Evolutionary conservation across 2,329 filamentous ascomycete genomes (phyloP).

Genomic region (Furcasterigmium furcatum): DNA sequence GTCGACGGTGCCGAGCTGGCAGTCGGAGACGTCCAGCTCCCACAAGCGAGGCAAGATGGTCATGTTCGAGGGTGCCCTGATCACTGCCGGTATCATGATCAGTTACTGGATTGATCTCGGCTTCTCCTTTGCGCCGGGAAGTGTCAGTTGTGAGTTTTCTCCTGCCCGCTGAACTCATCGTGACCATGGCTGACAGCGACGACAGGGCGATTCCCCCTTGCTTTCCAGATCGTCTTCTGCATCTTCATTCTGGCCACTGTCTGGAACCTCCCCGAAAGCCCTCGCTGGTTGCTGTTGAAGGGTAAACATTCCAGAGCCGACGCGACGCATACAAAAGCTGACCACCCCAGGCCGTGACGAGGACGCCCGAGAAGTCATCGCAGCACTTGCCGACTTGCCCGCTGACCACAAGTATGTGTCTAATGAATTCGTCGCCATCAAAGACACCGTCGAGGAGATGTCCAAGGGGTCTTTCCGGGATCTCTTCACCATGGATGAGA

Average conservation of each 20-base stretch:
- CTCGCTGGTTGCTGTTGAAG: slow-evolving; percentile 37
- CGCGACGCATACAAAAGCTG: no score
- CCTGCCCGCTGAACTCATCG: no score
- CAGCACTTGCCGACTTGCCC: slow-evolving; percentile 32
- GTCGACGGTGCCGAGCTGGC: slow-evolving; percentile 55
- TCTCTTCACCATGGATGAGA: slow-evolving; percentile 55
- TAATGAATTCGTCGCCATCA: slow-evolving; percentile 47
- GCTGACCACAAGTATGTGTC: slow-evolving; percentile 51
- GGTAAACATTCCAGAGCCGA: slow-evolving; percentile 6
- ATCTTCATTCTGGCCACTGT: slow-evolving; percentile 53
- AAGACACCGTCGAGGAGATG: slow-evolving; percentile 65
- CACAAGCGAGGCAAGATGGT: slow-evolving; percentile 59
- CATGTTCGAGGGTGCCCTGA: slow-evolving; percentile 57
- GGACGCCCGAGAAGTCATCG: slow-evolving; percentile 39
- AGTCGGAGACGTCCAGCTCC: slow-evolving; percentile 54
- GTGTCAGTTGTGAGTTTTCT: slow-evolving; percentile 34
- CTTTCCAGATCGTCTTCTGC: slow-evolving; percentile 56
- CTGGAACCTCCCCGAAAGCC: slow-evolving; percentile 51
- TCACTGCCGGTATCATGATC: slow-evolving; percentile 54
- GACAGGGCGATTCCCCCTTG: slow-evolving; percentile 57
- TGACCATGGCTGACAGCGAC: no score
- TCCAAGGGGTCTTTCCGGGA: slow-evolving; percentile 50
- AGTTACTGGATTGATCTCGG: slow-evolving; percentile 61
- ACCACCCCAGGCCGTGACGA: slow-evolving; percentile 27
- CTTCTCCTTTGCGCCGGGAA: slow-evolving; percentile 47